Conservation (phyloP, 2,329 filamentous ascomycete species). For the Fusarium musae region DNA sequence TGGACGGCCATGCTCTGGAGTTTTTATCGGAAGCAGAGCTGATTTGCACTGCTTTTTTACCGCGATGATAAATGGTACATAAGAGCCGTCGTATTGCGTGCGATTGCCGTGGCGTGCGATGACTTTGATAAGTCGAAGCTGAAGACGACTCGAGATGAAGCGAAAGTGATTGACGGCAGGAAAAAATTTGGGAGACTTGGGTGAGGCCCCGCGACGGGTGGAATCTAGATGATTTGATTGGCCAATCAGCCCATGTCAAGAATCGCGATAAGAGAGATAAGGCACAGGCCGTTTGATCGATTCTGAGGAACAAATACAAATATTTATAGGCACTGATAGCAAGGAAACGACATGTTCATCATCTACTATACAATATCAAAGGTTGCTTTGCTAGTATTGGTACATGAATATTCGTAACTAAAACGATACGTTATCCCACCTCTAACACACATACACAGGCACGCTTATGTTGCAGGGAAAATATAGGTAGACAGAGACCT, state of each 20-base stretch:
- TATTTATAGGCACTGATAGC: background rate
- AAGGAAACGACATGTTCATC: no score
- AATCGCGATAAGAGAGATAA: constrained; percentile 36
- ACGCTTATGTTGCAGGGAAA: background rate
- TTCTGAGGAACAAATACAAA: background rate
- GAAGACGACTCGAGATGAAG: constrained; percentile 24
- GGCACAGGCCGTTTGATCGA: background rate
- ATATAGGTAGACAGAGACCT: background rate
- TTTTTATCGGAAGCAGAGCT: constrained; percentile 22
- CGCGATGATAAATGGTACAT: background rate
- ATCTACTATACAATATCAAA: background rate
- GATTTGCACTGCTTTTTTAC: constrained; percentile 18
- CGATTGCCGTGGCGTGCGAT: constrained; percentile 7
- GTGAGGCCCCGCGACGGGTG: constrained; percentile 35
- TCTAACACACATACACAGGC: background rate
- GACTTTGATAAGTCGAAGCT: constrained; percentile 24
- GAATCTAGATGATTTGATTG: constrained; percentile 23
- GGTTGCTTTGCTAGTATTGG: background rate
- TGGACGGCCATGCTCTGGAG: constrained; percentile 50
- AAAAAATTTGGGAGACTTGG: constrained; percentile 44
- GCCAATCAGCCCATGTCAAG: constrained; percentile 25
- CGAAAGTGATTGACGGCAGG: constrained; percentile 22
- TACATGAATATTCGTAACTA: background rate
- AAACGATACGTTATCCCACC: background rate
- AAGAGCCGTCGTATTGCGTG: background rate